Base-by-base conservation (phyloP, 495 filamentous ascomycete genomes). In the Tetracladium setigerum region DNA sequence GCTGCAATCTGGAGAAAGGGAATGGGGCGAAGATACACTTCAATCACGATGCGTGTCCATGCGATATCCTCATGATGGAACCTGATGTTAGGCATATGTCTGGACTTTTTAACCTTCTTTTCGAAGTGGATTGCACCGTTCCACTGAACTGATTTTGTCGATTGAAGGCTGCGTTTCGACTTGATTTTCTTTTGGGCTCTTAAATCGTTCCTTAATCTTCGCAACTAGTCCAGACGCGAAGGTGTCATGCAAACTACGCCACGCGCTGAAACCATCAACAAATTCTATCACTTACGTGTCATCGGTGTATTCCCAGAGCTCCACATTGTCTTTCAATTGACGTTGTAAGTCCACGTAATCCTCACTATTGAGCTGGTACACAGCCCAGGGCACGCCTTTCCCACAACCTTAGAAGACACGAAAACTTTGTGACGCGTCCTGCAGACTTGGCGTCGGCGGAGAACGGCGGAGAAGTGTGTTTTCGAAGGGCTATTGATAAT, bases 21-120 rank as follows among this genome's bases (percentile, higher is more conserved):
- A n/a, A n/a, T n/a, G n/a, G n/a, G n/a, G n/a, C n/a, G n/a, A n/a
- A n/a, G n/a, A n/a, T n/a, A n/a, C n/a, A 55, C 48, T 51, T 55
- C 48, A 35, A 55, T 46, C 33, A 51, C 41, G 22, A 55, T 36
- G 41, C 47, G 34, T 31, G 52, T 47, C 41, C 44, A 55, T 46
- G 32, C 38, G 30, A 42, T 42, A 55, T 55, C 47, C 40, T 38
- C 37, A 51, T 55, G 41, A 43, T 42, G 31, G 35, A 55, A 50
- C 47, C 30, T 47, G 30, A 47, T 47, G 51, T 55, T 47, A 49
- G 52, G 52, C 30, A 43, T 30, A 44, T 55, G 47, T 41, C 33
- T 46, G 42, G 46, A 46, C 40, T 46, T 52, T 52, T 46, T 52
- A 46, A 41, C 35, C 22, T 52, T 36, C 16, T 52, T 42, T 39